phyloP scores from a whole-genome alignment of 352 stramenopile species.

The Pythium volutum region DNA sequence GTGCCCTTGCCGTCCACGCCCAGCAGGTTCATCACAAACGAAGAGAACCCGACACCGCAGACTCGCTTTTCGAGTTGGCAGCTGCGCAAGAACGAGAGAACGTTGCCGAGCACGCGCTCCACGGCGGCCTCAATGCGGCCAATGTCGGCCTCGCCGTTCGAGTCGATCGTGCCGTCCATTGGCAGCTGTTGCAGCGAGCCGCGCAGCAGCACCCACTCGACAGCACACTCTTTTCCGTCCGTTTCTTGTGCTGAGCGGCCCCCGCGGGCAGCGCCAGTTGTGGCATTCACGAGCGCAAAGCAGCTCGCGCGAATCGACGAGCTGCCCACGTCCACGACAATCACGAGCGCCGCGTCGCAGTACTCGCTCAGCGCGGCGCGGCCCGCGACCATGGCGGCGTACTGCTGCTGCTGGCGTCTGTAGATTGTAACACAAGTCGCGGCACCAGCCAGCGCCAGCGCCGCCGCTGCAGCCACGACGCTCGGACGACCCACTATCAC shows the following conservation, averaged over 20 bases:
- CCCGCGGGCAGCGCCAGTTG: background rate
- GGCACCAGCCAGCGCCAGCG: slow-evolving; percentile 12
- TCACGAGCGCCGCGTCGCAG: slow-evolving; percentile 39
- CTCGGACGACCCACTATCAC: background rate
- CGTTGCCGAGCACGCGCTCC: slow-evolving; percentile 47
- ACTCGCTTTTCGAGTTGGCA: slow-evolving; percentile 43
- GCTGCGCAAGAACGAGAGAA: slow-evolving; percentile 48
- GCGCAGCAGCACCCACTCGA: slow-evolving; percentile 60
- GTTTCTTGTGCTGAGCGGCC: background rate
- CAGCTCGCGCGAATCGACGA: slow-evolving; percentile 91
- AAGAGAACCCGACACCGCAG: slow-evolving; percentile 87
- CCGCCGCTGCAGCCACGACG: slow-evolving; percentile 19
- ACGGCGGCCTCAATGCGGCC: slow-evolving; percentile 38
- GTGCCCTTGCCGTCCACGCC: slow-evolving; percentile 72
- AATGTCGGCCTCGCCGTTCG: slow-evolving; percentile 58
- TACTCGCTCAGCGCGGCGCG: slow-evolving; percentile 42
- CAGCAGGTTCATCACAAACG: slow-evolving; percentile 94
- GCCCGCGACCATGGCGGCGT: slow-evolving; percentile 26
- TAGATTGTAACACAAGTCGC: slow-evolving; percentile 23
- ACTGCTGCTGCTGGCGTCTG: slow-evolving; percentile 17
- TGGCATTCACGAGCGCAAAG: slow-evolving; percentile 56
- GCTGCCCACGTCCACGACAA: slow-evolving; percentile 92
- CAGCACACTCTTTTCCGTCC: background rate
- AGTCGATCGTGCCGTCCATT: slow-evolving; percentile 48
- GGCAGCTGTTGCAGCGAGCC: slow-evolving; percentile 68